Conservation (phyloP, 2,329 filamentous ascomycete genomes). For the Monilinia fructicola region DNA sequence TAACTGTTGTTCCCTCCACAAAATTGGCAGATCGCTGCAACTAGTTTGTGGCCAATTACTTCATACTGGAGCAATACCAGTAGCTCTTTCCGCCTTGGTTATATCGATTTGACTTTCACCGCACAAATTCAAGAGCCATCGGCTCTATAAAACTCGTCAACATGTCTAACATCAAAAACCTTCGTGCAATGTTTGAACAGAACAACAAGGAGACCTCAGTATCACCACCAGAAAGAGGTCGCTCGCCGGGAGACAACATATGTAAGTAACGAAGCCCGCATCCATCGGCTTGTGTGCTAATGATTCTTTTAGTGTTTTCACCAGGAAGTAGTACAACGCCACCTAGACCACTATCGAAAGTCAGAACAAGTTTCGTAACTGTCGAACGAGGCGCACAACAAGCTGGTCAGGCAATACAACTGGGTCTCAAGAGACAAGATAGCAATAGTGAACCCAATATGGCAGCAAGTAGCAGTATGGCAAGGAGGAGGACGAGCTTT, state of each 20-base stretch:
- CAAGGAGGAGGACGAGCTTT: slow-evolving; percentile 37
- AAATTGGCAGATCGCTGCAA: slow-evolving; percentile 16
- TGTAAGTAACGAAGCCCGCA: slow-evolving; percentile 43
- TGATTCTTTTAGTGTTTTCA: slow-evolving; percentile 28
- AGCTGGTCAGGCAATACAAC: slow-evolving; percentile 39
- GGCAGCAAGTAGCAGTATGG: slow-evolving; percentile 27
- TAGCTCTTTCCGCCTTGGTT: slow-evolving; percentile 17
- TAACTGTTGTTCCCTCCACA: slow-evolving; percentile 17
- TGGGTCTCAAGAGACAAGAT: slow-evolving; percentile 45
- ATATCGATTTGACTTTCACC: slow-evolving; percentile 19
- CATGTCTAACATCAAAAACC: slow-evolving; percentile 53
- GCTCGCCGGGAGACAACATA: slow-evolving; percentile 58
- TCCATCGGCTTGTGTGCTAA: slow-evolving; percentile 25
- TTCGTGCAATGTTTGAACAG: slow-evolving; percentile 78
- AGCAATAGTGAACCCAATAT: slow-evolving; percentile 31
- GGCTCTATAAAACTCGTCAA: slow-evolving; percentile 25
- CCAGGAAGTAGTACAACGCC: slow-evolving; percentile 43
- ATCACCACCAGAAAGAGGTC: slow-evolving; percentile 57
- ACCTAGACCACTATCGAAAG: slow-evolving; percentile 68
- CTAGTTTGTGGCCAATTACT: slow-evolving; percentile 20
- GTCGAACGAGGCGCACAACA: slow-evolving; percentile 55
- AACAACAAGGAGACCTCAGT: slow-evolving; percentile 67
- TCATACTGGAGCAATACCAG: slow-evolving; percentile 6
- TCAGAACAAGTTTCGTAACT: slow-evolving; percentile 72
- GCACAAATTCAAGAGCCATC: slow-evolving; percentile 18